Evolutionary conservation across 1,284 basidiomycete species (phyloP).

Genomic region (Tetrapyrgos nigripes): DNA sequence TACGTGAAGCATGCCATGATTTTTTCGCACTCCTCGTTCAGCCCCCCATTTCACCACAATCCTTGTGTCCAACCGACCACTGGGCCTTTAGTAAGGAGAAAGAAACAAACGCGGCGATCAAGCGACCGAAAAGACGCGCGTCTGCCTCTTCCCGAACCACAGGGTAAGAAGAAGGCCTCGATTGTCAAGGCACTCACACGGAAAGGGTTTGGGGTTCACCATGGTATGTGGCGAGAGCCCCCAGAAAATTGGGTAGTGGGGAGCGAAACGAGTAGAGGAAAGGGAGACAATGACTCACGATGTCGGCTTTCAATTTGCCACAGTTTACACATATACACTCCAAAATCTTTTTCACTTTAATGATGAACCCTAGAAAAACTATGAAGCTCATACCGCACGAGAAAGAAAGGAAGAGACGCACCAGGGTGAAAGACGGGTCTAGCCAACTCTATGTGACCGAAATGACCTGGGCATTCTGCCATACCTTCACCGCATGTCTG

Average conservation of each 20-base stretch:
- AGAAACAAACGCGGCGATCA: constrained; percentile 77
- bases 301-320: constrained; percentile 96
- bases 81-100: constrained; percentile 64
- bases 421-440: constrained; percentile 97
- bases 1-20: constrained; percentile 41
- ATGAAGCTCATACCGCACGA: constrained; percentile 9
- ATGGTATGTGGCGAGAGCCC: constrained; percentile 86
- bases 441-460: constrained; percentile 98
- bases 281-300: constrained; percentile 80
- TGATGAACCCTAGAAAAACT: constrained; percentile 81
- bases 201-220: constrained; percentile 91
- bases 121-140: constrained; percentile 90
- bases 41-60: constrained; percentile 93
- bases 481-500: constrained; percentile 99
- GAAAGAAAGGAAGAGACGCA: constrained; percentile 43
- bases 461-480: constrained; percentile 98
- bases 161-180: constrained; percentile 79
- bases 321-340: constrained; percentile 99
- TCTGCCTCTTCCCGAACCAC: constrained; percentile 53
- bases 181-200: constrained; percentile 74
- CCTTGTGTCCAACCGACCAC: constrained; percentile 81
- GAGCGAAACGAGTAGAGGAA: constrained; percentile 88
- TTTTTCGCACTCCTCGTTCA: constrained; percentile 88
- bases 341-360: constrained; percentile 99
- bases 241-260: constrained; percentile 91